Conservation (phyloP, 106 monocot species). For the Iris macrosiphon region DNA sequence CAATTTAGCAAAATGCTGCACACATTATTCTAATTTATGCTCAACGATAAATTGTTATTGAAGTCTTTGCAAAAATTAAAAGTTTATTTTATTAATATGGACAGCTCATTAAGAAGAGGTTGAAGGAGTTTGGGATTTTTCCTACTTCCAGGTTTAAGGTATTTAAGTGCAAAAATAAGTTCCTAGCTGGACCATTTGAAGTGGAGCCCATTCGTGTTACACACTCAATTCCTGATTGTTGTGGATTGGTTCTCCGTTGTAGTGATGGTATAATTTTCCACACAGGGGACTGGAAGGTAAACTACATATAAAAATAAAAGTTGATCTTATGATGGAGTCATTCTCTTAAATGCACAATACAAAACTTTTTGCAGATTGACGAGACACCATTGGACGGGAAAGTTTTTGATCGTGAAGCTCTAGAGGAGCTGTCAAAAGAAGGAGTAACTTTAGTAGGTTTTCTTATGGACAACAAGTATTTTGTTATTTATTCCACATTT, state of each 20-base stretch:
- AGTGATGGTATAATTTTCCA: conserved; percentile 94
- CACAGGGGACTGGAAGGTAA: conserved; percentile 99
- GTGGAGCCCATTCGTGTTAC: conserved; percentile 98
- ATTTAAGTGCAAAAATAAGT: conserved; percentile 69
- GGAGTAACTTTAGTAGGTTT: conserved; percentile 96
- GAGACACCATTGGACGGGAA: conserved; percentile 97
- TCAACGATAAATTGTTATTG: too few relatives aligned
- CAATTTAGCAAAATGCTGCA: background rate
- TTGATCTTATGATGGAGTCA: background rate
- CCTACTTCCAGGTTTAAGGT: conserved; percentile 79
- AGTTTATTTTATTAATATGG: background rate
- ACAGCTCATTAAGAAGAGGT: conserved; percentile 96
- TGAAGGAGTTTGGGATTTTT: conserved; percentile 95
- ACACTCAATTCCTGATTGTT: conserved; percentile 99
- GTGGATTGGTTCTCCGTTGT: conserved; percentile 92
- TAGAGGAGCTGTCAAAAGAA: conserved; percentile 96
- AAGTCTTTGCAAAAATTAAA: too few relatives aligned
- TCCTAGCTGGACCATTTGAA: conserved; percentile 96
- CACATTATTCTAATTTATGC: too few relatives aligned
- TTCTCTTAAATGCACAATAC: background rate
- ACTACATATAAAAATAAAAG: background rate
- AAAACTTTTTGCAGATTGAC: conserved; percentile 57
- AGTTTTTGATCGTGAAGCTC: conserved; percentile 87
- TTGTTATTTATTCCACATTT: too few relatives aligned
- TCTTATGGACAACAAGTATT: too few relatives aligned